Evolutionary conservation across 768 basidiomycete species (phyloP).

Genomic region (Chalciporus chontae): DNA sequence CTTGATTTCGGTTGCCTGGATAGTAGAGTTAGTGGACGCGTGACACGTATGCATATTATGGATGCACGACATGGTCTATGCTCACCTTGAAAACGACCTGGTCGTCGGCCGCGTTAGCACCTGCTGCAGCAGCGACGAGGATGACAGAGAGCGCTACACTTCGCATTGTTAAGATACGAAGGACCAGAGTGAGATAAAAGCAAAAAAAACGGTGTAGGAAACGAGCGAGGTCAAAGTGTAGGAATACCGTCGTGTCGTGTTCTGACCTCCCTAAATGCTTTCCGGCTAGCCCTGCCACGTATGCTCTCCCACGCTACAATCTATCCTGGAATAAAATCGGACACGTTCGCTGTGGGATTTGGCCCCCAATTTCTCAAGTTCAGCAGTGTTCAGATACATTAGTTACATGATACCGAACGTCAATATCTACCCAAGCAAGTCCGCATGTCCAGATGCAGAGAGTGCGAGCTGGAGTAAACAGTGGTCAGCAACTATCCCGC

Average conservation of each 20-base stretch:
- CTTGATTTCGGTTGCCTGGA: conserved; percentile 70
- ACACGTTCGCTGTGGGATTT: conserved; percentile 1
- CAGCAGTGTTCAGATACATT: neutral
- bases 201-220: conserved; percentile 25
- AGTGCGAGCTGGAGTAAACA: conserved; percentile 67
- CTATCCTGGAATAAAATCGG: neutral
- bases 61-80: conserved; percentile 8
- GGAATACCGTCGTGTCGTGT: conserved; percentile 12
- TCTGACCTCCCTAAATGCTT: conserved; percentile 31
- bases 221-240: conserved; percentile 37
- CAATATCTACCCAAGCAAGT: conserved; percentile 65
- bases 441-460: conserved; percentile 94
- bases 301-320: conserved; percentile 38
- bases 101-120: conserved; percentile 57
- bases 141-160: conserved; percentile 78
- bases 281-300: conserved; percentile 42
- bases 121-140: conserved; percentile 63
- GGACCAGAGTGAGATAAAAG: conserved; percentile 45
- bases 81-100: conserved; percentile 68
- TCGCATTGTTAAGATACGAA: conserved; percentile 77
- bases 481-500: conserved; percentile 6
- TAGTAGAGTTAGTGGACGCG: neutral
- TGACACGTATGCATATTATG: conserved; percentile 9
- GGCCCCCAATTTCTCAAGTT: conserved; percentile 1
- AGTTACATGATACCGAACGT: conserved; percentile 5